Evolutionary conservation across 768 basidiomycete genomes (phyloP).

Genomic region (Russula sp.): DNA sequence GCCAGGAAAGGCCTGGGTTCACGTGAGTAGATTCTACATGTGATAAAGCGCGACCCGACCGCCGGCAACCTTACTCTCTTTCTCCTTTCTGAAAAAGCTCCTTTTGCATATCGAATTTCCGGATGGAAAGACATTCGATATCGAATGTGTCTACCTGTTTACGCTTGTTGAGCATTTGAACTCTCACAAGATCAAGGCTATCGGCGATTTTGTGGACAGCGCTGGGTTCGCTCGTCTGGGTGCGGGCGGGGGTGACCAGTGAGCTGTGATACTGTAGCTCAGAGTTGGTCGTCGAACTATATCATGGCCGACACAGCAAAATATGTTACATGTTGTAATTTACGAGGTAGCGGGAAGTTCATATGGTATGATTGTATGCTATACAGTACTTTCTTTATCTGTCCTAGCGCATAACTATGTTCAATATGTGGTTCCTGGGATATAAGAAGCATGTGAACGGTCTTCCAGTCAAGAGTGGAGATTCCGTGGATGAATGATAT

Average conservation of each 20-base stretch:
- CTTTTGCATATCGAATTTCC: conserved; percentile 1
- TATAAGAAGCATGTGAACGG: too few species aligned
- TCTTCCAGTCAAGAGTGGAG: too few species aligned
- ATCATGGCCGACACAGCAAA: too few species aligned
- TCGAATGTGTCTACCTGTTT: conserved; percentile 18
- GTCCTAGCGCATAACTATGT: too few species aligned
- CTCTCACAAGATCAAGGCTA: conserved; percentile 3
- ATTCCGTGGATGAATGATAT: too few species aligned
- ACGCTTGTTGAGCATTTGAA: neutral
- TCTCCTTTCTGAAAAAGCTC: neutral
- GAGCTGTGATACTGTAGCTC: neutral
- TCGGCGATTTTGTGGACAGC: conserved; percentile 11
- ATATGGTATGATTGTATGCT: too few species aligned
- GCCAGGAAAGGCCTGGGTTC: conserved; percentile 3
- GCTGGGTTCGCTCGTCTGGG: neutral
- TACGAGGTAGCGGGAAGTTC: too few species aligned
- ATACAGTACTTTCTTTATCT: too few species aligned
- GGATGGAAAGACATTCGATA: conserved; percentile 5
- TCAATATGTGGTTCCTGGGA: too few species aligned
- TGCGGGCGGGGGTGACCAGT: neutral
- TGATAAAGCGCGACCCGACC: neutral
- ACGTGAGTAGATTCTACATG: neutral
- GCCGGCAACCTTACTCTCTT: neutral
- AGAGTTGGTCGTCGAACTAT: too few species aligned
- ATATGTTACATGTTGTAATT: too few species aligned